Evolutionary conservation across 768 basidiomycete species (phyloP), one percentile per base, ranked within the genome.

Genomic region (Termitomyces heimii): DNA sequence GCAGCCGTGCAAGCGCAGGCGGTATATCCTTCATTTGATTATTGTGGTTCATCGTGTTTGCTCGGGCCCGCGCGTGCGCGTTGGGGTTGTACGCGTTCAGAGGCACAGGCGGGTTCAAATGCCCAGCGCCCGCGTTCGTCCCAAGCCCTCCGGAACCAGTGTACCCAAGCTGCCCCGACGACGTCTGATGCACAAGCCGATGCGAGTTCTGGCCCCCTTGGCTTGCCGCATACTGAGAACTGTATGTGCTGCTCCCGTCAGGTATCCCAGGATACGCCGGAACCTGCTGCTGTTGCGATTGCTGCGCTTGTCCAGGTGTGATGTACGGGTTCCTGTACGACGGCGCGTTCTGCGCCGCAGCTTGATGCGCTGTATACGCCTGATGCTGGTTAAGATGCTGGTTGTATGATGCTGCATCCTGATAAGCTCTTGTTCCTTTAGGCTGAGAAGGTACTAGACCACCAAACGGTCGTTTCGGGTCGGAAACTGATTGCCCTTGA

Each of bases 351-450:
- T 89, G 87, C 4, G 84, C 79, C 1, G 84, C 84, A 0, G 82
- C 83, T 66, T 92, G 89, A 68, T 93, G 92, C 3, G 92, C 92
- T 5, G 89, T 94, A 66, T 92, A 94, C 9, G 86, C 87, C 71
- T 99, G 96, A 65, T 98, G 96, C 68, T 95, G 93, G 13, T 87
- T 88, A 24, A 96, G 82, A 65, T 96, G 96, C 60, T 96, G 94
- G 62, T 94, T 94, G 75, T 99, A 99, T 1, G 88, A 76, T 8
- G 93, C 92, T 0, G 96, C 94, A 68, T 98, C 95, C 64, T 89
- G 89, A 67, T 89, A 96, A 6, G 92, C 88, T 47, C 93, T 77
- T 22, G 88, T 85, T 12, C 89, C 88, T 68, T 93, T 92, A 8
- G 86, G 86, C 63, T 93, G 88, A n/a, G 89, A 89, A 2, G 91